A percentile compares a stretch with the other conserved stretches of the same genome.
Evolutionary conservation across 1,284 basidiomycete species (phyloP).

Genomic region (Boletus calvinii): DNA sequence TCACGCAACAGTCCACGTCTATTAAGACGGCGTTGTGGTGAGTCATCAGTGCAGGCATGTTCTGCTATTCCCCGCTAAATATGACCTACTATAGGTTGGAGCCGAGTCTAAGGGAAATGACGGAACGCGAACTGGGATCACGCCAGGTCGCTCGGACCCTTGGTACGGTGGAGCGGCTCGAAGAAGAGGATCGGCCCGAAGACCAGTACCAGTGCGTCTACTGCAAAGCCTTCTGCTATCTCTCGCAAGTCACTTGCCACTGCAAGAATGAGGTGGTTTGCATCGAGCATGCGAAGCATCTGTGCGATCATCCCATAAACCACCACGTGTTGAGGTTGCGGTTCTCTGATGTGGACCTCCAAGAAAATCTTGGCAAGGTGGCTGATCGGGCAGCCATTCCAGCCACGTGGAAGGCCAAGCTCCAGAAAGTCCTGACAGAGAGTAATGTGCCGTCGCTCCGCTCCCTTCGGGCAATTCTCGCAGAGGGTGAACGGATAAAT

Average conservation of each 20-base stretch:
- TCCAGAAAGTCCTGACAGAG: constrained; percentile 67
- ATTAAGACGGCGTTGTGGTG: constrained; percentile 93
- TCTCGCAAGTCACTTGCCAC: constrained; percentile 85
- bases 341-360: constrained; percentile 78
- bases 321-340: constrained; percentile 74
- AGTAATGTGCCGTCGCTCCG: constrained; percentile 73
- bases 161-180: constrained; percentile 66
- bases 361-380: constrained; percentile 65
- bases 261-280: constrained; percentile 83
- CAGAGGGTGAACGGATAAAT: constrained; percentile 86
- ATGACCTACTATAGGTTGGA: constrained; percentile 61
- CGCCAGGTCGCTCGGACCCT: constrained; percentile 61
- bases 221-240: constrained; percentile 95
- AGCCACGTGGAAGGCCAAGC: constrained; percentile 70
- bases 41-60: constrained; percentile 32
- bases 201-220: constrained; percentile 93
- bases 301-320: constrained; percentile 68
- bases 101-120: constrained; percentile 86
- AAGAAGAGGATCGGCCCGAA: constrained; percentile 82
- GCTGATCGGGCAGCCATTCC: constrained; percentile 75
- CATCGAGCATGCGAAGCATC: constrained; percentile 77
- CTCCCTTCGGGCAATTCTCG: constrained; percentile 71
- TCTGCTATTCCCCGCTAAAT: constrained; percentile 17
- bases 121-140: constrained; percentile 74
- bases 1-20: constrained; percentile 90